phyloP scores from a whole-genome alignment of 495 filamentous ascomycete species.

The Aspergillus sclerotiicarbonarius region DNA sequence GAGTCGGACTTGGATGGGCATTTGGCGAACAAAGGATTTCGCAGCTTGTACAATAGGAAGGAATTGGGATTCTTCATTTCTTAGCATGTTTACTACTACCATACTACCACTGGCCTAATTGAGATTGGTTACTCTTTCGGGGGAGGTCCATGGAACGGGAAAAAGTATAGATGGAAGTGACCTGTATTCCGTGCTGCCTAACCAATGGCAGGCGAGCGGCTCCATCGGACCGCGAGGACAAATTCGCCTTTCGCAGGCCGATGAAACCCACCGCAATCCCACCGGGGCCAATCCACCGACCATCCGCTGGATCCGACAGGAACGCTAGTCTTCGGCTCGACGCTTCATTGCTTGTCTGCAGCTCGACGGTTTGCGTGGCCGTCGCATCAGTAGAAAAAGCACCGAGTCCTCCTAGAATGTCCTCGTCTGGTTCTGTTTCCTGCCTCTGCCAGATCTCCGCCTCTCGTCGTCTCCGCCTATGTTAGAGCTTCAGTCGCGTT shows the following conservation, averaged over 20 bases:
- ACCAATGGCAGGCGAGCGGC: no score
- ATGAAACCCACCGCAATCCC: no score
- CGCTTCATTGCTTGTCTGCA: neutral
- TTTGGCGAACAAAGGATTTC: neutral
- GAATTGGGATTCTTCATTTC: neutral
- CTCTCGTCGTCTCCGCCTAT: constrained; percentile 27
- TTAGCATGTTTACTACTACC: no score
- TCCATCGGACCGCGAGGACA: no score
- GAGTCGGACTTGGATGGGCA: neutral
- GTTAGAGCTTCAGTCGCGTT: constrained; percentile 32
- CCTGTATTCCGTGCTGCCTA: no score
- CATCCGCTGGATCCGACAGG: constrained; percentile 17
- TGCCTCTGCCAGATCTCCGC: neutral
- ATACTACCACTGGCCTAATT: neutral
- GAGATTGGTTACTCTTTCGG: no score
- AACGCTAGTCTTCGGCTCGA: neutral
- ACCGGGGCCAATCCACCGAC: neutral
- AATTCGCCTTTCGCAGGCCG: no score
- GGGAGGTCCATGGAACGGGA: no score
- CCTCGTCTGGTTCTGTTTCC: constrained; percentile 1
- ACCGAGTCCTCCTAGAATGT: constrained; percentile 25
- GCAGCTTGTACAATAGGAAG: neutral
- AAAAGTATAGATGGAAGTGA: no score
- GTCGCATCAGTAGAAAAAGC: neutral
- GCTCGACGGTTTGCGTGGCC: constrained; percentile 1